Percentiles rank a stretch among this genome's conserved stretches.
Conservation (phyloP, 2,329 filamentous ascomycete species). For the Penicillium vulpinum region DNA sequence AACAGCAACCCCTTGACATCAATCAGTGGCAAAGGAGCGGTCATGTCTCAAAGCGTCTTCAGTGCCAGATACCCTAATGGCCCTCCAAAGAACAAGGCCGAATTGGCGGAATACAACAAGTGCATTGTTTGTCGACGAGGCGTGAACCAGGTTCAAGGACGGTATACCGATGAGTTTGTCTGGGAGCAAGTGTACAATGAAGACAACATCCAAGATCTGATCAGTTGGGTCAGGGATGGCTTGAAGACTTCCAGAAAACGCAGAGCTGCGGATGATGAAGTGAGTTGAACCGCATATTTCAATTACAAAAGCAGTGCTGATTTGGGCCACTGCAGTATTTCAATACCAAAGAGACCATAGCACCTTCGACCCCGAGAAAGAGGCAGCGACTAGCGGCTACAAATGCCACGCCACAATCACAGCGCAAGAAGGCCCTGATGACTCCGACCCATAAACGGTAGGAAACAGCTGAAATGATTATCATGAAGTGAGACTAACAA, state of each 20-base stretch:
- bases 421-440: constrained; percentile 48
- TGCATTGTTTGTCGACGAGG: constrained; percentile 87
- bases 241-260: constrained; percentile 67
- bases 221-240: constrained; percentile 63
- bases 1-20: constrained; percentile 84
- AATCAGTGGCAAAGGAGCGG: constrained; percentile 83
- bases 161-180: constrained; percentile 85
- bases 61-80: constrained; percentile 70
- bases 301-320: constrained; percentile 1
- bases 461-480: neutral
- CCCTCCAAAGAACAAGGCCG: constrained; percentile 61
- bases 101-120: constrained; percentile 74
- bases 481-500: constrained; percentile 22
- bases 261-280: constrained; percentile 41
- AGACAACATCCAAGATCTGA: constrained; percentile 63
- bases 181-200: constrained; percentile 84
- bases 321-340: constrained; percentile 34
- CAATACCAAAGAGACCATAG: constrained; percentile 37
- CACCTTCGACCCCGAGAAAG: constrained; percentile 57
- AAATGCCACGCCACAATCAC: constrained; percentile 45
- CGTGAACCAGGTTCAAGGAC: constrained; percentile 83
- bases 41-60: constrained; percentile 74
- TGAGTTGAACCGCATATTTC: constrained; percentile 22
- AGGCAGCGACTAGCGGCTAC: constrained; percentile 53
- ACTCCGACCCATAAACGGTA: constrained; percentile 66